Conservation (phyloP, 2,329 filamentous ascomycete species). For the Verticillium nubilum region DNA sequence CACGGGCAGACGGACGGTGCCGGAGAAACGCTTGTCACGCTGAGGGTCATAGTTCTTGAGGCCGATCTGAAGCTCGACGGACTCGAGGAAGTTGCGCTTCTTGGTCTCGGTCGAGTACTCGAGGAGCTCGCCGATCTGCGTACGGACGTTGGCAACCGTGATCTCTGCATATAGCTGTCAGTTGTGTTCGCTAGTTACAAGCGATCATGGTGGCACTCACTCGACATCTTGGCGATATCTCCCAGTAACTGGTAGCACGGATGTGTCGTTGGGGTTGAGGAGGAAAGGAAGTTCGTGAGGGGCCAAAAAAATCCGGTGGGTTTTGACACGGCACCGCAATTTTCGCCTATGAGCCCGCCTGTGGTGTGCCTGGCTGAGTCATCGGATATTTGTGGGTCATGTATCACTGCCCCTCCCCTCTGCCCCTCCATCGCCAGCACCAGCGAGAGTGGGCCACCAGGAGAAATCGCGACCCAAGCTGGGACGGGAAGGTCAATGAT, state of each 20-base stretch:
- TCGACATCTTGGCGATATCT: slow-evolving; percentile 16
- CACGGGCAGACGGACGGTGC: slow-evolving; percentile 91
- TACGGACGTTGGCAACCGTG: slow-evolving; percentile 89
- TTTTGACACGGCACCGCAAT: neutral
- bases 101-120: slow-evolving; percentile 82
- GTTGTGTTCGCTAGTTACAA: neutral
- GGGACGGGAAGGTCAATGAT: neutral
- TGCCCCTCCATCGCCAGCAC: neutral
- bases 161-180: slow-evolving; percentile 41
- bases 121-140: slow-evolving; percentile 88
- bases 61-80: slow-evolving; percentile 86
- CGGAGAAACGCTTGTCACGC: slow-evolving; percentile 99
- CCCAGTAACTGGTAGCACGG: slow-evolving; percentile 15
- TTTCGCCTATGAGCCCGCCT: neutral
- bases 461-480: neutral
- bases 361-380: neutral
- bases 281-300: neutral
- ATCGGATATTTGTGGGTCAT: neutral
- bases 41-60: slow-evolving; percentile 99
- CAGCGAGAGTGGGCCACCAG: neutral
- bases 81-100: slow-evolving; percentile 96
- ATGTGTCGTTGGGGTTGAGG: slow-evolving; percentile 9
- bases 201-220: neutral
- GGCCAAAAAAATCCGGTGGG: slow-evolving; percentile 7
- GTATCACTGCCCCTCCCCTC: neutral